Conservation (phyloP, 495 filamentous ascomycete genomes). For the Xylaria curta region DNA sequence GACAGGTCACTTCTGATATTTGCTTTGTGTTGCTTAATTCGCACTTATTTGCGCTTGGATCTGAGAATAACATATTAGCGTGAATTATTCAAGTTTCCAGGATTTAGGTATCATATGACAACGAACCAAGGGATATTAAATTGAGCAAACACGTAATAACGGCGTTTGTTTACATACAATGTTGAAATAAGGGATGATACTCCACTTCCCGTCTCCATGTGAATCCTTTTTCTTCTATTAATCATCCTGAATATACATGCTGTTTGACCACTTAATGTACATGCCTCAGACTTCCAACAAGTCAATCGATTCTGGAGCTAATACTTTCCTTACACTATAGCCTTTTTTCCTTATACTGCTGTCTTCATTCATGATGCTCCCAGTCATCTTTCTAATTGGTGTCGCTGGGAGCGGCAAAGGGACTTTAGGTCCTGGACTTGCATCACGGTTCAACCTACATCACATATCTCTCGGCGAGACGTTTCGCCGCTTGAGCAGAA, state of each 20-base stretch:
- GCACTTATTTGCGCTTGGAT: neutral
- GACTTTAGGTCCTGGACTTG: neutral
- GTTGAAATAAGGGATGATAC: too few relatives aligned
- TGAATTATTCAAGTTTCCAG: neutral
- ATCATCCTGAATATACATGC: too few relatives aligned
- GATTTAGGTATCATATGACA: neutral
- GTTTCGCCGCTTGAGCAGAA: neutral
- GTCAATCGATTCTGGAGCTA: neutral
- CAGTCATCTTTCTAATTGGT: slow-evolving; percentile 6
- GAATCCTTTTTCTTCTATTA: too few relatives aligned
- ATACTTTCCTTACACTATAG: neutral
- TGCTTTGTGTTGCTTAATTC: neutral
- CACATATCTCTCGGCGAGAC: neutral
- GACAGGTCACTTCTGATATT: neutral
- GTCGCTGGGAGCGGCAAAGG: neutral
- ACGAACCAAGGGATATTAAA: neutral
- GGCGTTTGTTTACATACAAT: too few relatives aligned
- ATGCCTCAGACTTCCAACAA: too few relatives aligned
- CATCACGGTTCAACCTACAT: neutral
- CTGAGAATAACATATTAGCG: neutral
- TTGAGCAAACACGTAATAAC: too few relatives aligned
- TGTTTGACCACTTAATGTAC: too few relatives aligned
- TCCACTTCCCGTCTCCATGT: too few relatives aligned
- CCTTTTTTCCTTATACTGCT: neutral
- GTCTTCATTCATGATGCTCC: neutral